Evolutionary conservation across 306 rosid species (phyloP).

Genomic region (Potentilla sterilis): DNA sequence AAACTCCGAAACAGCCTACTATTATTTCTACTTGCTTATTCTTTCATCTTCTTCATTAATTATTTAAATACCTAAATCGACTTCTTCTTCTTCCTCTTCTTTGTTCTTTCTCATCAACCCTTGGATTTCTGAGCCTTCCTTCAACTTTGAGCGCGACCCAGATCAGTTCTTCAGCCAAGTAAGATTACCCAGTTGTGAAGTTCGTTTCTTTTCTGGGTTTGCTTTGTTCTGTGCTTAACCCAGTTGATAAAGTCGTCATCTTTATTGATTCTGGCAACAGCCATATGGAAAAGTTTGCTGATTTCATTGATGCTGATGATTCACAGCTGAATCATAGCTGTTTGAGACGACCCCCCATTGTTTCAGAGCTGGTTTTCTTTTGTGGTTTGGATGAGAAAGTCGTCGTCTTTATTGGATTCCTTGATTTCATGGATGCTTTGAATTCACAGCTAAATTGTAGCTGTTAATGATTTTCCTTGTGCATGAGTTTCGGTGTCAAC

Average conservation of each 20-base stretch:
- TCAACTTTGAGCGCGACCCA: conserved; percentile 24
- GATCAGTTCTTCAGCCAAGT: conserved; percentile 43
- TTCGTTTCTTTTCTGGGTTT: conserved; percentile 15
- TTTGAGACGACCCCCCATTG: not conserved
- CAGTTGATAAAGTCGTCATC: conserved; percentile 19
- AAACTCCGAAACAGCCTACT: conserved; percentile 63
- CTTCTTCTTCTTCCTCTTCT: conserved; percentile 40
- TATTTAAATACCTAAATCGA: conserved; percentile 13
- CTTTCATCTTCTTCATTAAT: conserved; percentile 43
- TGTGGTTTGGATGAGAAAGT: conserved; percentile 24
- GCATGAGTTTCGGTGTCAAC: conserved; percentile 23
- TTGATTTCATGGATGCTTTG: conserved; percentile 9
- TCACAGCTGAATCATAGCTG: conserved; percentile 3
- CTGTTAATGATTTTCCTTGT: conserved; percentile 4
- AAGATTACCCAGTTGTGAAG: conserved; percentile 13
- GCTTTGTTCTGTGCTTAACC: conserved; percentile 30
- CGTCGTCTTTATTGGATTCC: conserved; percentile 27
- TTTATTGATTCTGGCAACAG: conserved; percentile 29
- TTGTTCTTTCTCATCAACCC: conserved; percentile 21
- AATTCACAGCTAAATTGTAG: conserved; percentile 13
- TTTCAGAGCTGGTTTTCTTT: conserved; percentile 20
- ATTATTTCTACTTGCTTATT: conserved; percentile 16
- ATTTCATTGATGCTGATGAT: conserved; percentile 21
- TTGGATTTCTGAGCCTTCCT: conserved; percentile 32
- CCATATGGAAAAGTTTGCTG: conserved; percentile 24